Evolutionary conservation across 495 filamentous ascomycete species (phyloP), one percentile per base, ranked within the genome.

Genomic region (Recurvomyces mirabilis): DNA sequence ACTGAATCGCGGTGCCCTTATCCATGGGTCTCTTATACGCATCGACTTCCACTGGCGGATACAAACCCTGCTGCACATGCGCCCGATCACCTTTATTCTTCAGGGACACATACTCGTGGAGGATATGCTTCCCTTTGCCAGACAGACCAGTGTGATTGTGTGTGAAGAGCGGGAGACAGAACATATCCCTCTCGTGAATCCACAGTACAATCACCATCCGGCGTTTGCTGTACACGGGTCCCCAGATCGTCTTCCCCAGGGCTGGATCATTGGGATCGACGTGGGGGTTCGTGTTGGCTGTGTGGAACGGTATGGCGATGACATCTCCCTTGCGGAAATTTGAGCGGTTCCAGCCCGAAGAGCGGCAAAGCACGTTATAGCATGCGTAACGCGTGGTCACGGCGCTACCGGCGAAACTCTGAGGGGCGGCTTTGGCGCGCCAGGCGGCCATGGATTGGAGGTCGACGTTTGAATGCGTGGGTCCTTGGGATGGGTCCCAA

Each of bases 191-290:
- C 29, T 40, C 17, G 20, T 41, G 19, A 5, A 47, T 23, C 45
- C 34, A 39, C 26, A 47, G 17, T 25, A 47, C 29, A n/a, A 47
- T 24, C 17, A 47, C 11, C 45, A 47, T 47, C 9, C 45, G 35
- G 11, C 45, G 45, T 19, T 47, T 47, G 23, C 24, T 32, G 28
- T 47, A 47, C 5, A 41, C 45, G 18, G 35, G 34, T 19, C 45
- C 45, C 20, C 41, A 14, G 4, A 20, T 22, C 5, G 36, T 47
- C 4, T 17, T 28, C 4, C 36, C 19, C 14, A 14, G 14, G 11
- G 5, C 5, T 24, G 33, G 28, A 19, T 10, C 21, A 5, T 22
- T 26, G 6, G 26, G 36, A n/a, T 47, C 28, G 37, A 38, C 26
- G 22, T 47, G 21, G 3, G 45, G 45, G 13, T 39, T 31, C 17